Conservation (phyloP, 225 moss, liverwort and hornwort genomes). For the Bryoerythrophyllum caledonicum region DNA sequence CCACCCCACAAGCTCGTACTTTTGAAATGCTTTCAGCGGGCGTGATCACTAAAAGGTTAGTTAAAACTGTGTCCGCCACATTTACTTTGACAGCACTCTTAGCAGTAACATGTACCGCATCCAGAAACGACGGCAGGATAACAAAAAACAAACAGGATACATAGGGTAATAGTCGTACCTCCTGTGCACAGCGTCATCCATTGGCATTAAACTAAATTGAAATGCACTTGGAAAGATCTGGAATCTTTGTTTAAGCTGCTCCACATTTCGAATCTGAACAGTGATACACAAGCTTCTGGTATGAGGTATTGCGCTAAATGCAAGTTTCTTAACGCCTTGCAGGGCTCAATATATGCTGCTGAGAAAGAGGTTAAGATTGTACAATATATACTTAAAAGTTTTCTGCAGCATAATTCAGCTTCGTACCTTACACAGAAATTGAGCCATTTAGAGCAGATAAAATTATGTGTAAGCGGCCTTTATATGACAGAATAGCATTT, state of each 20-base stretch:
- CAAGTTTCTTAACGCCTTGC: not conserved
- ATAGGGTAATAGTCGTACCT: constrained; percentile 32
- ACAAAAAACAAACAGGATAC: not conserved
- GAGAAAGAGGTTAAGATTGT: not conserved
- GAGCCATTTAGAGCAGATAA: not conserved
- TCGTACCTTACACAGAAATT: not conserved
- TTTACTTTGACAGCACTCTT: not conserved
- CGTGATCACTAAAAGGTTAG: not conserved
- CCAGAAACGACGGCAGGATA: not conserved
- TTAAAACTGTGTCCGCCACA: not conserved
- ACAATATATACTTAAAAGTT: not conserved
- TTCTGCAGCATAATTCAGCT: not conserved
- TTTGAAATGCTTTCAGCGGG: not conserved
- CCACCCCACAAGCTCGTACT: not conserved
- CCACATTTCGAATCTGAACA: constrained; percentile 74
- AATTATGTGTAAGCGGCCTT: not conserved
- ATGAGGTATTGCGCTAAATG: constrained; percentile 15
- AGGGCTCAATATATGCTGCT: not conserved
- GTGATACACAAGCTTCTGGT: constrained; percentile 12
- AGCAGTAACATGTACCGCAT: not conserved
- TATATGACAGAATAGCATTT: not conserved
- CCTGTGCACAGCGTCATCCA: constrained; percentile 60
- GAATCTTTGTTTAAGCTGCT: constrained; percentile 79
- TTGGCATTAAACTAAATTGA: constrained; percentile 83
- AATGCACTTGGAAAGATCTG: constrained; percentile 88